Base-by-base conservation (phyloP, 805 yeast species). In the Cyberlindnera sargentensis region DNA sequence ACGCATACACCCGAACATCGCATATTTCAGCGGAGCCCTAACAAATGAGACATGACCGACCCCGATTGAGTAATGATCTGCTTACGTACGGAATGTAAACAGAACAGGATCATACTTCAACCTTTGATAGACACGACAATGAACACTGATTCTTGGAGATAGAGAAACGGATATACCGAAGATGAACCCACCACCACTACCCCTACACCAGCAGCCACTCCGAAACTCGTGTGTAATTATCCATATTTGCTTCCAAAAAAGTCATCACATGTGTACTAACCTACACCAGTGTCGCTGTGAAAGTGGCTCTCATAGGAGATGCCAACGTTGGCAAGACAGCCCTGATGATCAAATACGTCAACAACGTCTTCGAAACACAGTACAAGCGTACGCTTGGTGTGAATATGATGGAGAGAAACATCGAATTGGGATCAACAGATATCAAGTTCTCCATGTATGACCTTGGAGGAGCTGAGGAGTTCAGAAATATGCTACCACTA, bases 271-370 rank as follows among this genome's bases (percentile, higher is more conserved):
- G 20, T 2, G 20, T 15, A 15, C 20, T 15, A 15, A 15, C 20
- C 20, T 15, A 15, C 20, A 8, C 8, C 38, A 58, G 62, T 6
- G 84, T 82, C 28, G 78, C 86, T 2, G 66, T 91, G 39, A 93
- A 91, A 56, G 89, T 91, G 20, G 98, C 97, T 3, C 76, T 91
- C 38, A 78, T 91, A 40, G 99, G 99, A 5, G 98, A 91, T 63
- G 95, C 96, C 2, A 95, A 88, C 57, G 89, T 90, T 5, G 99
- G 99, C 5, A 91, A 91, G 59, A 91, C 99, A 1, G 87, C 97
- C 5, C 66, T 91, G 46, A 90, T 91, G 98, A 96, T 90, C 25
- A 89, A 91, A 60, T 91, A 90, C 60, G 96, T 91, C n/a, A 96
- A 91, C 58, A 95, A 95, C 43, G 78, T 85, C 31, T 91, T 85